phyloP scores from a whole-genome alignment of 805 yeast species.

The Candida incommunis region DNA sequence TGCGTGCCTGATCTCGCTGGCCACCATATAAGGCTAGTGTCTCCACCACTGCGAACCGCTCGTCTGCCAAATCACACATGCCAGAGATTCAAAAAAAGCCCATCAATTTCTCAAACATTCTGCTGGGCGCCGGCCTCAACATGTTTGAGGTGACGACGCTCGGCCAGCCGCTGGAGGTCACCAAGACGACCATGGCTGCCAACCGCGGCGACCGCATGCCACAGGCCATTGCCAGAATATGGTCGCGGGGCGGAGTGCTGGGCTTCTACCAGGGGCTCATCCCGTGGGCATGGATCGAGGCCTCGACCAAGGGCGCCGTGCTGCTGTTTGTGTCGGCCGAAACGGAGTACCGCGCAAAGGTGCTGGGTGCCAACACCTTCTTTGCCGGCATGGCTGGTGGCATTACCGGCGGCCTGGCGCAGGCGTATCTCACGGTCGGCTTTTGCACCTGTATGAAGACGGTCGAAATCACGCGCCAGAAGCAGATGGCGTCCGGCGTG shows the following conservation, averaged over 20 bases:
- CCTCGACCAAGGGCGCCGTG: conserved; percentile 97
- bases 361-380: conserved; percentile 50
- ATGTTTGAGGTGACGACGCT: conserved; percentile 85
- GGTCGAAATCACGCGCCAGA: conserved; percentile 87
- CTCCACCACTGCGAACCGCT: neutral
- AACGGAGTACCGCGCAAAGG: conserved; percentile 64
- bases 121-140: conserved; percentile 87
- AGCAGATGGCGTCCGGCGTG: conserved; percentile 57
- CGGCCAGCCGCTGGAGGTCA: conserved; percentile 94
- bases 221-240: conserved; percentile 59
- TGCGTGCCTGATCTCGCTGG: too few relatives aligned
- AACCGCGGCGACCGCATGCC: conserved; percentile 59
- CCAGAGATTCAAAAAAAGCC: conserved; percentile 63
- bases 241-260: conserved; percentile 83
- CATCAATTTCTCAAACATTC: conserved; percentile 74
- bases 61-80: neutral
- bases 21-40: neutral
- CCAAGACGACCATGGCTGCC: conserved; percentile 97
- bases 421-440: conserved; percentile 91
- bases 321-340: conserved; percentile 85
- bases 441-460: conserved; percentile 99
- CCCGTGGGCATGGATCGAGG: conserved; percentile 99
- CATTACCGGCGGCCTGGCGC: conserved; percentile 90
- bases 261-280: conserved; percentile 97
- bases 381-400: conserved; percentile 91